A percentile compares a stretch with the other conserved stretches of the same genome.
These are phyloP conservation scores for Podila minutissima DNA, from an alignment of 192 early-diverging fungal genomes.

Conservation along the genomic window DNA sequence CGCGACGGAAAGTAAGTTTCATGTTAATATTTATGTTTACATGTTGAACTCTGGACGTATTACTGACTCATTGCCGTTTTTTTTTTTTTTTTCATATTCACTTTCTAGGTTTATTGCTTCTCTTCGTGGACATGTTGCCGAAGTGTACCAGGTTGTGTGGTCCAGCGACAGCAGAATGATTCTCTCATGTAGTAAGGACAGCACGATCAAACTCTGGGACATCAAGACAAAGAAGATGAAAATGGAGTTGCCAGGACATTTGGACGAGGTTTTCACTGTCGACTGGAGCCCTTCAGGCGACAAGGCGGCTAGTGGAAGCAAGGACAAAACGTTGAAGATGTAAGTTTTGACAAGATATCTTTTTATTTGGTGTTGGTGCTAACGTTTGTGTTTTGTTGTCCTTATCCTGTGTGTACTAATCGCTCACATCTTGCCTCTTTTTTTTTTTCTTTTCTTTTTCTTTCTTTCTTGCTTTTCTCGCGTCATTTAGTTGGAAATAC, in stretches of 20 bases:
- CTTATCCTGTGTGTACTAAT: neutral
- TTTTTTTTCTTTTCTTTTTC: neutral
- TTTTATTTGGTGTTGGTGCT: neutral
- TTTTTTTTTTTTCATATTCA: neutral
- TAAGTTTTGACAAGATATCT: constrained; percentile 49
- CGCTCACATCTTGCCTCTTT: neutral
- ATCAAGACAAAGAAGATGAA: constrained; percentile 90
- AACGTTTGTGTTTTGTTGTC: neutral
- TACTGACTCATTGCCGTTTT: no score
- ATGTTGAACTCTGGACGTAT: no score
- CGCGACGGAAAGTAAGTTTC: constrained; percentile 71
- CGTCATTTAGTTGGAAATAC: neutral
- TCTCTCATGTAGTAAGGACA: constrained; percentile 90
- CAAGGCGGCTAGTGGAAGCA: constrained; percentile 92
- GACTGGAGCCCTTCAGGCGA: constrained; percentile 97
- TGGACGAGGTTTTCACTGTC: constrained; percentile 93
- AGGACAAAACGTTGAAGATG: constrained; percentile 92
- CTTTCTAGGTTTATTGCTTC: constrained; percentile 78
- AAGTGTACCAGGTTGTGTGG: constrained; percentile 97
- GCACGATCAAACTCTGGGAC: constrained; percentile 95
- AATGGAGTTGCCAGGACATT: constrained; percentile 94
- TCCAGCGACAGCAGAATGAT: constrained; percentile 94
- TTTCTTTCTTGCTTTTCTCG: constrained; percentile 2
- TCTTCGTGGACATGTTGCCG: constrained; percentile 94
- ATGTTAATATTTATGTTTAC: neutral